A percentile compares a stretch with the other conserved stretches of the same genome.
Evolutionary conservation across 371 early-diverging fungal species (phyloP).

Genomic region (Capniomyces stellatus): DNA sequence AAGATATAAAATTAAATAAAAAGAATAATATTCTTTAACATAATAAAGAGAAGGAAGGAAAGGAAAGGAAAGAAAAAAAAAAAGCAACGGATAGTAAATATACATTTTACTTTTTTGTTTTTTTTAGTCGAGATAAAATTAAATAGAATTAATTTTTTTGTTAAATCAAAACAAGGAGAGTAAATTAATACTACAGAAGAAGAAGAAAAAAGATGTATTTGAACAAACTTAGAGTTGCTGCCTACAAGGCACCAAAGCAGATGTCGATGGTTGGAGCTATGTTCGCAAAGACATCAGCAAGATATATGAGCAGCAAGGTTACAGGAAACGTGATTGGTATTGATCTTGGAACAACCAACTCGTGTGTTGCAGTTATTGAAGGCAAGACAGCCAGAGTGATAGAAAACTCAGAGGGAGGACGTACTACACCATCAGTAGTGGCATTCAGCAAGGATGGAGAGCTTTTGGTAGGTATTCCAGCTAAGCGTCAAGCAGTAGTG

Average conservation of each 20-base stretch:
- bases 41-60: too few species aligned
- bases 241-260: neutral
- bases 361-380: slow-evolving; percentile 96
- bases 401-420: slow-evolving; percentile 88
- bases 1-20: too few species aligned
- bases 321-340: slow-evolving; percentile 94
- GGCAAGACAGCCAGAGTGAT: slow-evolving; percentile 92
- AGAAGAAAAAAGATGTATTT: slow-evolving; percentile 1
- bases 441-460: slow-evolving; percentile 84
- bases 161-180: too few species aligned
- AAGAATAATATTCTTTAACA: too few species aligned
- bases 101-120: too few species aligned
- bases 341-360: slow-evolving; percentile 99
- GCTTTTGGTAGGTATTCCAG: slow-evolving; percentile 86
- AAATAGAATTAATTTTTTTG: too few species aligned
- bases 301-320: slow-evolving; percentile 41
- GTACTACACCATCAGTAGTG: slow-evolving; percentile 96
- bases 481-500: slow-evolving; percentile 90
- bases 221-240: neutral
- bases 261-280: neutral
- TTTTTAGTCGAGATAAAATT: too few species aligned
- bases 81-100: too few species aligned
- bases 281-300: neutral
- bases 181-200: too few species aligned
- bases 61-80: too few species aligned